Conservation (phyloP, 2,329 filamentous ascomycete genomes). For the Anthostomella pinea region DNA sequence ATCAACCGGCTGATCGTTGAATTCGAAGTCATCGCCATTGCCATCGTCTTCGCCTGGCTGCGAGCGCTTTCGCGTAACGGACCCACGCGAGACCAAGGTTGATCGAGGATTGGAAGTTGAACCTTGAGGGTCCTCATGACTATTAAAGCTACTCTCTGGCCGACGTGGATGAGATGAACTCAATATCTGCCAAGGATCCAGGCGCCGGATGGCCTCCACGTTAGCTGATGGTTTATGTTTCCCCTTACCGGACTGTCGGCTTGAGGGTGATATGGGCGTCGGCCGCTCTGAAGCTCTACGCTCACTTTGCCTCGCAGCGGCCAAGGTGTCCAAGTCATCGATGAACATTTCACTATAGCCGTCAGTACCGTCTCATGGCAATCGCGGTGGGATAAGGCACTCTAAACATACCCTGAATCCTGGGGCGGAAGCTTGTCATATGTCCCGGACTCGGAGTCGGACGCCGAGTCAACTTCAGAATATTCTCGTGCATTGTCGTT, state of each 20-base stretch:
- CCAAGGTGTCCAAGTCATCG: conserved; percentile 16
- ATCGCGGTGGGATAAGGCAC: too few species aligned
- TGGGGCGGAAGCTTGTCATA: conserved; percentile 21
- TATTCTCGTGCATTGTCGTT: conserved; percentile 10
- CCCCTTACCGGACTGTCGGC: conserved; percentile 13
- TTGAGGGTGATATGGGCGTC: conserved; percentile 3
- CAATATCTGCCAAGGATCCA: conserved; percentile 19
- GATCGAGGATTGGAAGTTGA: too few species aligned
- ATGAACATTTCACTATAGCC: conserved; percentile 25
- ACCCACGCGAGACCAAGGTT: too few species aligned
- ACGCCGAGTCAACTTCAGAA: conserved; percentile 13
- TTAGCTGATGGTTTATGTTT: conserved; percentile 12
- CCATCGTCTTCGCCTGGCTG: conserved; percentile 2
- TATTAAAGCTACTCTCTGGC: neutral
- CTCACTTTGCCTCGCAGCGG: conserved; percentile 21
- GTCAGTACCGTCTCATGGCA: conserved; percentile 14
- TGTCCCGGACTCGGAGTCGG: conserved; percentile 17
- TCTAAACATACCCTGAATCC: too few species aligned
- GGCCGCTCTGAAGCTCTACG: conserved; percentile 1
- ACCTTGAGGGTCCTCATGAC: neutral
- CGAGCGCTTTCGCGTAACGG: conserved; percentile 6
- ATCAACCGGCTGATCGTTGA: conserved; percentile 21
- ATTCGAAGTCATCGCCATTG: conserved; percentile 17
- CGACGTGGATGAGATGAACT: neutral
- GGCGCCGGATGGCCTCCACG: conserved; percentile 19